Evolutionary conservation across 225 moss, liverwort and hornwort species (phyloP).

Genomic region (Polytrichum commune): DNA sequence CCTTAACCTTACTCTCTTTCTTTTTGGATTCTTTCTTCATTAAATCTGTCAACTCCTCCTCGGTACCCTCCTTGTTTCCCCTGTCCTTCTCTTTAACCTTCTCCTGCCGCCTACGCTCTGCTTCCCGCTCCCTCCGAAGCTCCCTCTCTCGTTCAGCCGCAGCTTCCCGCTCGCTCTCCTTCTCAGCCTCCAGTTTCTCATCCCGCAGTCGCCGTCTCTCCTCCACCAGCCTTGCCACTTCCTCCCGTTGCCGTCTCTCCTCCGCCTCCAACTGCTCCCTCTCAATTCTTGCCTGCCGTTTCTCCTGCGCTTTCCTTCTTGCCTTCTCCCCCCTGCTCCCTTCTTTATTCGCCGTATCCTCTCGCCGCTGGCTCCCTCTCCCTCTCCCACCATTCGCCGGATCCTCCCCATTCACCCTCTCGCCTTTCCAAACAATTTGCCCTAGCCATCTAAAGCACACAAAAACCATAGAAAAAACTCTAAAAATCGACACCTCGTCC

Average conservation of each 20-base stretch:
- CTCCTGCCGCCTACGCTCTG: constrained; percentile 65
- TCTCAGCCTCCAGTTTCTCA: constrained; percentile 73
- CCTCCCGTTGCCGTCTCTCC: constrained; percentile 78
- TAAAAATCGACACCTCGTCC: constrained; percentile 39
- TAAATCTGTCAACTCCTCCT: constrained; percentile 38
- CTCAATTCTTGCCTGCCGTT: constrained; percentile 70
- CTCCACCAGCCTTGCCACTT: constrained; percentile 77
- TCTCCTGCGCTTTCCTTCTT: constrained; percentile 78
- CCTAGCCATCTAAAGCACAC: constrained; percentile 60
- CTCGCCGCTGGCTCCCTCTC: constrained; percentile 56
- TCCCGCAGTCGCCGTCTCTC: constrained; percentile 72
- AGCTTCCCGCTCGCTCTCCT: constrained; percentile 64
- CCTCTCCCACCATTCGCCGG: constrained; percentile 34
- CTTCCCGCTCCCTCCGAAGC: constrained; percentile 61
- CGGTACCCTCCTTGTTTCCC: constrained; percentile 40
- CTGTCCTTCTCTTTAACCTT: constrained; percentile 67
- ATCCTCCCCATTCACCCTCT: constrained; percentile 39
- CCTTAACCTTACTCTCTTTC: constrained; percentile 36
- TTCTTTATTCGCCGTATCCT: constrained; percentile 52
- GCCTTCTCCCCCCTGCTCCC: constrained; percentile 79
- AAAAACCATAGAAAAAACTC: constrained; percentile 51
- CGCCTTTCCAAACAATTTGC: constrained; percentile 55
- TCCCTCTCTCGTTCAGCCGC: constrained; percentile 70
- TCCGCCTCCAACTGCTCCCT: constrained; percentile 81
- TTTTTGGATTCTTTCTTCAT: constrained; percentile 54